Evolutionary conservation across 2,329 filamentous ascomycete genomes (phyloP), one percentile per base, ranked within the genome.

Genomic region (Clarireedia monteithiana): DNA sequence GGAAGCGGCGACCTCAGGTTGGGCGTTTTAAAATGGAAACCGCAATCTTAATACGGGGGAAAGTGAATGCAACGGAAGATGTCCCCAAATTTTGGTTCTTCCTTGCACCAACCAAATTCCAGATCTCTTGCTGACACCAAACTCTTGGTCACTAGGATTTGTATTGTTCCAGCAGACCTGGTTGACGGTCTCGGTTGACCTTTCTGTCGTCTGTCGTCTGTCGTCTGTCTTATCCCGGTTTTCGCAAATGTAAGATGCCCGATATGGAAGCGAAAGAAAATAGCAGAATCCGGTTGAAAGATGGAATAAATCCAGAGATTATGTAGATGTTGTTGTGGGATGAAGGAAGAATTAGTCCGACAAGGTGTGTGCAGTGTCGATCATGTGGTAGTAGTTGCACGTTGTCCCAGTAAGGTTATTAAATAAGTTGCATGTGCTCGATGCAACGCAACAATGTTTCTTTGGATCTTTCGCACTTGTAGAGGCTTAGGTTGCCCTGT

Each of bases 351-450:
- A 24, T 5, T 15, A 47, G 15, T 30, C n/a, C 24, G 12, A 47
- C 7, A 15, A 24, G 27, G 15, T 23, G 23, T 14, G 20, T 46
- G 42, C n/a, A 46, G 26, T 26, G 39, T 24, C 20, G 5, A 17
- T 7, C 12, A 23, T 40, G 23, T 48, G 20, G n/a, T 48, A 34
- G 5, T 38, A n/a, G 9, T 42, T 40, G 14, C n/a, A 38, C 14
- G 12, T 50, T 55, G 53, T 26, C 23, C 46, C n/a, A 42, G 17
- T 20, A 36, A 17, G 14, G 15, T 26, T 44, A 50, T 46, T 26
- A 26, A 50, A 20, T 44, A 12, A 36, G 26, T 34, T 50, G 45
- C 46, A 54, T 44, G 45, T 54, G 44, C n/a, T 49, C 42, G 39
- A 45, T 42, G 44, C 34, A 24, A 54, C 52, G n/a, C 12, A 17